A percentile compares a stretch with the other conserved stretches of the same genome.
These are phyloP conservation scores for Clausena lansium DNA, from an alignment of 345 rosid species.

Conservation along the genomic window DNA sequence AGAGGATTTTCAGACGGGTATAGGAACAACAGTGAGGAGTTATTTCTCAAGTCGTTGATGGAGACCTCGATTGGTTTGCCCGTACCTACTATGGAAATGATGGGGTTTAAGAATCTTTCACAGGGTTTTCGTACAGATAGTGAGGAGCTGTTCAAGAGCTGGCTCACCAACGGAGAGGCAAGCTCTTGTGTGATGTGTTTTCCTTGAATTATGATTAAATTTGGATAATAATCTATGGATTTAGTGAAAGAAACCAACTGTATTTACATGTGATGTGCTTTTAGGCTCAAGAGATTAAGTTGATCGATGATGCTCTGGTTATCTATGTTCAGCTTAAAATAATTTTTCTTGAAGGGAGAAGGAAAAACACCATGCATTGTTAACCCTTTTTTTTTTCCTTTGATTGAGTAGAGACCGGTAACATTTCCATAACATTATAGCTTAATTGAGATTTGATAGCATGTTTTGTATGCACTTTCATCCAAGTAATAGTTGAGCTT, in stretches of 20 bases:
- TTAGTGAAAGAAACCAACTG: background rate
- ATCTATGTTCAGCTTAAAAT: background rate
- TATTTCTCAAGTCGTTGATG: conserved; percentile 63
- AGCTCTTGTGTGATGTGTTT: conserved; percentile 16
- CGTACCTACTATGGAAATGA: conserved; percentile 53
- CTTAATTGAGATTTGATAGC: background rate
- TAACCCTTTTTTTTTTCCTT: background rate
- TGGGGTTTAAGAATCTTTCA: conserved; percentile 57
- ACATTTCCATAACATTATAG: background rate
- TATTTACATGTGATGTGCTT: background rate
- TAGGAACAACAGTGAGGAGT: conserved; percentile 65
- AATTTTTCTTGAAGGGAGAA: background rate
- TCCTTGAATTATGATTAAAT: background rate
- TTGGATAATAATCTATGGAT: background rate
- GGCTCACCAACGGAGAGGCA: conserved; percentile 83
- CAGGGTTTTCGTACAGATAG: conserved; percentile 56
- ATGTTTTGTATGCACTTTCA: background rate
- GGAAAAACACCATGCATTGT: background rate
- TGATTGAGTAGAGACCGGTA: background rate
- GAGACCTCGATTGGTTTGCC: conserved; percentile 55
- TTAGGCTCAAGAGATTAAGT: background rate
- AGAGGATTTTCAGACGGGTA: conserved; percentile 46
- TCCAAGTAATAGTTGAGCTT: background rate
- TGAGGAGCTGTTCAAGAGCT: conserved; percentile 73
- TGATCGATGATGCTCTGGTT: background rate